Evolutionary conservation across 2,329 filamentous ascomycete genomes (phyloP).

Genomic region (Teratosphaeria epicoccoides): DNA sequence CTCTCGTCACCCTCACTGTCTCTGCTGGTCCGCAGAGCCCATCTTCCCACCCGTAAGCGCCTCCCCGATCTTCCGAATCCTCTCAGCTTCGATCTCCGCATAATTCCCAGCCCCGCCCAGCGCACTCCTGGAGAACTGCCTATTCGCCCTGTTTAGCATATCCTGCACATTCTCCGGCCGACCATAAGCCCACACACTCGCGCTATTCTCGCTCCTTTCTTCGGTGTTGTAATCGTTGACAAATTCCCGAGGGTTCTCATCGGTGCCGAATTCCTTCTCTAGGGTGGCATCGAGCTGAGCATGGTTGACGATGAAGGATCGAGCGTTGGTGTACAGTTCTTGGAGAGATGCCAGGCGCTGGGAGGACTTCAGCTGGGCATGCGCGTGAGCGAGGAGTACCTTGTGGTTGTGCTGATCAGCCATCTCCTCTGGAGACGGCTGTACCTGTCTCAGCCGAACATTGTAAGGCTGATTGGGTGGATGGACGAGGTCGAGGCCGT

Average conservation of each 20-base stretch:
- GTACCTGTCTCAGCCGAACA: background rate
- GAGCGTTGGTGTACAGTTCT: constrained; percentile 80
- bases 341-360: constrained; percentile 56
- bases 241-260: constrained; percentile 31
- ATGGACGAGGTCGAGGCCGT: constrained; percentile 30
- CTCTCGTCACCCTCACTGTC: background rate
- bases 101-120: constrained; percentile 25
- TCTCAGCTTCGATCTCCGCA: constrained; percentile 41
- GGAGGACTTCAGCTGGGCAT: constrained; percentile 12
- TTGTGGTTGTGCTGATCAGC: constrained; percentile 42
- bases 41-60: constrained; percentile 58
- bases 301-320: constrained; percentile 76
- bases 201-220: constrained; percentile 2
- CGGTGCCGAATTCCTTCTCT: constrained; percentile 62
- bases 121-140: constrained; percentile 26
- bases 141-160: constrained; percentile 31
- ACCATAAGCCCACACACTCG: constrained; percentile 37
- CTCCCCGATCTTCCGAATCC: constrained; percentile 55
- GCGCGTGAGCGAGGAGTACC: constrained; percentile 13
- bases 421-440: constrained; percentile 28
- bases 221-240: constrained; percentile 22
- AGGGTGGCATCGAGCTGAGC: constrained; percentile 63
- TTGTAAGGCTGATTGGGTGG: constrained; percentile 32
- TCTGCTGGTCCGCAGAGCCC: constrained; percentile 7
- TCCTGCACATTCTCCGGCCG: constrained; percentile 40